Evolutionary conservation across 139 green algal species (phyloP).

Genomic region (Nannochloris sp.): DNA sequence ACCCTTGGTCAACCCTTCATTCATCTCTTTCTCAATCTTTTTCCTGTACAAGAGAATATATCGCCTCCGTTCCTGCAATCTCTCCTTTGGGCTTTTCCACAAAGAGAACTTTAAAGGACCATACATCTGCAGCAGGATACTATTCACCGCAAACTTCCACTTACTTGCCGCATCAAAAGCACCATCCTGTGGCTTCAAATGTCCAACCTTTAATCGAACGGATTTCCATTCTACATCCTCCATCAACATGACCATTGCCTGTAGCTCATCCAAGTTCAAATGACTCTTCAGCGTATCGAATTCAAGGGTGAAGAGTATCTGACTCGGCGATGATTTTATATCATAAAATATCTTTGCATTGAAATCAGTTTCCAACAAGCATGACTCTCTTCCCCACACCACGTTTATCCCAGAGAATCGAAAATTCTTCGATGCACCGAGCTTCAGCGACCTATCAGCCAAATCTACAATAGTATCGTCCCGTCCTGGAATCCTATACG

Average conservation of each 20-base stretch:
- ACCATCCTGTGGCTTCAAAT: slow-evolving; percentile 16
- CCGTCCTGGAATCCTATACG: neutral
- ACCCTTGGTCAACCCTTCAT: neutral
- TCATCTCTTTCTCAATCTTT: slow-evolving; percentile 8
- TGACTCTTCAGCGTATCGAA: no score
- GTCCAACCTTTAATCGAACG: slow-evolving; percentile 22
- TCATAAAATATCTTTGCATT: no score
- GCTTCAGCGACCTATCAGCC: neutral
- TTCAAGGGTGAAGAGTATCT: no score
- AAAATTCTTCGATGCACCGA: neutral
- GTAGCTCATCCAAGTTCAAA: no score
- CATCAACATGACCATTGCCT: neutral
- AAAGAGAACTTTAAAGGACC: neutral
- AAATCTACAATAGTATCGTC: neutral
- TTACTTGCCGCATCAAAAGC: neutral
- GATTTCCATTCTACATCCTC: slow-evolving; percentile 14
- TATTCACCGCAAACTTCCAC: slow-evolving; percentile 42
- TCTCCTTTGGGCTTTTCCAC: neutral
- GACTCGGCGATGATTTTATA: no score
- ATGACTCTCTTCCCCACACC: neutral
- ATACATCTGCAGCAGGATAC: slow-evolving; percentile 26
- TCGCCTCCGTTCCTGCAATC: slow-evolving; percentile 3
- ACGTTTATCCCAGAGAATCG: neutral
- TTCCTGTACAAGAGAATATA: slow-evolving; percentile 28
- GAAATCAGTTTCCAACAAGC: no score